Base-by-base conservation (phyloP, 768 basidiomycete species). In the Cystobasidium onofrii region DNA sequence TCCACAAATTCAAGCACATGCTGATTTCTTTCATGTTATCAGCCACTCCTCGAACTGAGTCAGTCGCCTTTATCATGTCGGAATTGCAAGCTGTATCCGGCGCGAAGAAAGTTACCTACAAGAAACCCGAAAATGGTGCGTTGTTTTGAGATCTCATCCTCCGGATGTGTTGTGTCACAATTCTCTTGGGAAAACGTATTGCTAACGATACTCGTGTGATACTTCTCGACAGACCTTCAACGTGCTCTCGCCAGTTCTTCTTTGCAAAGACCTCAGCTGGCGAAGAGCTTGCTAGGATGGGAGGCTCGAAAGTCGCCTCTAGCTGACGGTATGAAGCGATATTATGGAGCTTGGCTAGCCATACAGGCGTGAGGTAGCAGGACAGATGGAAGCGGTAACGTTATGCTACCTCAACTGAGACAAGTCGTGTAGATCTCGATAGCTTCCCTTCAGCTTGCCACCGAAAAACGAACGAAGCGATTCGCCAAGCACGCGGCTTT, bases 271-370 rank as follows among this genome's bases (percentile, higher is more conserved):
- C 69, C 69, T 15, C 52, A 52, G 25, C 55, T 71, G 33, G 69
- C 69, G 10, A 55, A 44, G 39, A 57, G 52, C 31, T 60, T 71
- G 34, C 69, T 71, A 1, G 69, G 55, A 4, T 71, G 69, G 69
- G 69, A 55, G 41, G 33, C 69, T 31, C 69, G 69, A 29, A 52
- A 55, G 20, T 7, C 55, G 13, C 69, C 69, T 39, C 25, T 71
- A 18, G 54, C 33, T 31, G 36, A 71, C 20, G 54, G 43, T 25
- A 71, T 71, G 54, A 60, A 71, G 69, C 33, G 34, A 25, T 71
- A 71, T 34, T 71, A 71, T 60, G 27, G 54, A n/a, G 69, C 69
- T n/a, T 71, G 69, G 69, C 34, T 71, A 15, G 69, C 69, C 15
- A 25, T 54, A 7, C 43, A 46, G 34, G 65, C 65, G 3, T 67